These are phyloP conservation scores for Penicillium sp. DNA, from an alignment of 2,329 filamentous ascomycete genomes.

Conservation along the genomic window DNA sequence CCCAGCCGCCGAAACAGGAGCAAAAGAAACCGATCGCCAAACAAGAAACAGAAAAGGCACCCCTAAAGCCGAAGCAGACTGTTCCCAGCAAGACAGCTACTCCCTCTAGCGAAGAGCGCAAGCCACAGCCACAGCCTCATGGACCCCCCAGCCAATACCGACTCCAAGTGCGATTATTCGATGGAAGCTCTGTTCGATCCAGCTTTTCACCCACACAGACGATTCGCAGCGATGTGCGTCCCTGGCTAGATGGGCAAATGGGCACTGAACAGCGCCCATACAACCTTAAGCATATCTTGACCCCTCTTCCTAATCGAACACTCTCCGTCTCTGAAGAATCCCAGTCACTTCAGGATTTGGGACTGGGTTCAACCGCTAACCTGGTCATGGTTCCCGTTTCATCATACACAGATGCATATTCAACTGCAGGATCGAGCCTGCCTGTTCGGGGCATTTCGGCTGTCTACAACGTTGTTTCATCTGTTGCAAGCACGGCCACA, in stretches of 20 bases:
- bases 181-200: conserved; percentile 75
- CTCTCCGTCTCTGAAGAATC: conserved; percentile 76
- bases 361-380: conserved; percentile 76
- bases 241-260: conserved; percentile 71
- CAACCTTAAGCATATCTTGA: conserved; percentile 79
- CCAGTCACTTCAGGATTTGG: conserved; percentile 66
- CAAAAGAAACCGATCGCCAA: conserved; percentile 21
- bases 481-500: conserved; percentile 43
- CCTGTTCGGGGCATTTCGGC: conserved; percentile 44
- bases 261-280: conserved; percentile 65
- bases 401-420: conserved; percentile 62
- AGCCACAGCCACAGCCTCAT: conserved; percentile 15
- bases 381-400: conserved; percentile 75
- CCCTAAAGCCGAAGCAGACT: conserved; percentile 12
- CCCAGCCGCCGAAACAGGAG: conserved; percentile 34
- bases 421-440: conserved; percentile 37
- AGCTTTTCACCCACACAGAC: conserved; percentile 67
- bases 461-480: conserved; percentile 45
- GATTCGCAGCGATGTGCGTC: conserved; percentile 66
- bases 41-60: conserved; percentile 32
- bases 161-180: conserved; percentile 78
- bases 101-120: conserved; percentile 6
- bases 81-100: conserved; percentile 2
- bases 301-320: conserved; percentile 72
- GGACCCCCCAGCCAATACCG: conserved; percentile 50